A percentile compares a stretch with the other conserved stretches of the same genome.
phyloP scores from a whole-genome alignment of 2,329 filamentous ascomycete genomes.

The Apiospora rasikravindrae region DNA sequence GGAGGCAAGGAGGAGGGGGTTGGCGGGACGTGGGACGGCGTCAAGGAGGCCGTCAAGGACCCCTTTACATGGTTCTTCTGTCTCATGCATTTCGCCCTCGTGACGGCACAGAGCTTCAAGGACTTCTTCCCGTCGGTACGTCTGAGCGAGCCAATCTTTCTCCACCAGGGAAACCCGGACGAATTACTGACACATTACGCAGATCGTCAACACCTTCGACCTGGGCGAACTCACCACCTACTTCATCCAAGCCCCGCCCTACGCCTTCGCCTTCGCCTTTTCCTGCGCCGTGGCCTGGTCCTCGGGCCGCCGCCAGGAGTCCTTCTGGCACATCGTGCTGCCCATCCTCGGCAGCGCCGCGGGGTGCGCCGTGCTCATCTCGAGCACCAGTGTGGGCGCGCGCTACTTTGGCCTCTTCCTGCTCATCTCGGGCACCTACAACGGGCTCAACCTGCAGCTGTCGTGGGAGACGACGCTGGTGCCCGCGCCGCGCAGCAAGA shows the following conservation, averaged over 20 bases:
- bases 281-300: slow-evolving; percentile 43
- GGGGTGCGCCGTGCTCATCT: slow-evolving; percentile 47
- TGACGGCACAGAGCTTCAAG: slow-evolving; percentile 47
- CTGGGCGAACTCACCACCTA: slow-evolving; percentile 40
- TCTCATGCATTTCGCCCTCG: slow-evolving; percentile 49
- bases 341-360: slow-evolving; percentile 43
- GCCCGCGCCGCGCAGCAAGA: slow-evolving; percentile 44
- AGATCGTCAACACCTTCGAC: slow-evolving; percentile 37
- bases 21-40: slow-evolving; percentile 44
- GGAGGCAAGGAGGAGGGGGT: slow-evolving; percentile 42
- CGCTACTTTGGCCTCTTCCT: slow-evolving; percentile 50
- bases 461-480: slow-evolving; percentile 47
- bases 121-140: slow-evolving; percentile 47
- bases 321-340: slow-evolving; percentile 45
- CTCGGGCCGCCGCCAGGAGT: slow-evolving; percentile 40
- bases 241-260: slow-evolving; percentile 46
- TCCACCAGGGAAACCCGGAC: too few relatives aligned
- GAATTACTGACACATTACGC: not conserved
- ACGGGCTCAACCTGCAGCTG: slow-evolving; percentile 45
- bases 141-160: not conserved
- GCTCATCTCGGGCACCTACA: slow-evolving; percentile 44
- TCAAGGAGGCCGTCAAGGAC: slow-evolving; percentile 40
- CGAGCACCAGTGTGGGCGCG: slow-evolving; percentile 44
- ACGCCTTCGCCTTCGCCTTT: slow-evolving; percentile 46
- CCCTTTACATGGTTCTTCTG: slow-evolving; percentile 47